A percentile compares a stretch with the other conserved stretches of the same genome.
Evolutionary conservation across 108 stramenopile species (phyloP).

Genomic region (Bacterosira constricta): DNA sequence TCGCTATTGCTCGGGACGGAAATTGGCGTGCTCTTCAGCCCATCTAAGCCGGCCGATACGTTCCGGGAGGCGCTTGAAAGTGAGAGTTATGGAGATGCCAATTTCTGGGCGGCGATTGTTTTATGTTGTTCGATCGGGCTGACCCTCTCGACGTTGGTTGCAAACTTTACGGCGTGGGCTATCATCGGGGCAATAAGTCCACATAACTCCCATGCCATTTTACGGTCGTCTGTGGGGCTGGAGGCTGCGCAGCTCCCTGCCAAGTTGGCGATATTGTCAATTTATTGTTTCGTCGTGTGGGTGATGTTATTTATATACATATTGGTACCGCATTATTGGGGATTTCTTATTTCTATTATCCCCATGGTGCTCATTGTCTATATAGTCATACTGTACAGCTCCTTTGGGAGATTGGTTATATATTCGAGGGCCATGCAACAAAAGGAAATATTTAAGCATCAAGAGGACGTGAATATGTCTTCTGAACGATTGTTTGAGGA

Average conservation of each 20-base stretch:
- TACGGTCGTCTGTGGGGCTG: constrained; percentile 61
- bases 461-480: constrained; percentile 27
- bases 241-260: constrained; percentile 69
- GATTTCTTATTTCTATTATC: constrained; percentile 17
- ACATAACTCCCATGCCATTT: constrained; percentile 63
- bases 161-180: constrained; percentile 58
- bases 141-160: constrained; percentile 59
- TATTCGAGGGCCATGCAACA: constrained; percentile 65
- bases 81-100: constrained; percentile 26
- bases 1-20: constrained; percentile 63
- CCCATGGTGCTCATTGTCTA: constrained; percentile 47
- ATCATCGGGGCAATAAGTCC: constrained; percentile 44
- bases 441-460: constrained; percentile 43
- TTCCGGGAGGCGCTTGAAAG: constrained; percentile 49
- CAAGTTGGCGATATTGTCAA: constrained; percentile 57
- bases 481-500: constrained; percentile 14
- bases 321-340: constrained; percentile 42
- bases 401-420: constrained; percentile 73
- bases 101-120: constrained; percentile 63
- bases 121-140: constrained; percentile 57
- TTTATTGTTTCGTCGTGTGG: constrained; percentile 64
- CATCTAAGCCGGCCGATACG: constrained; percentile 39
- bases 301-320: constrained; percentile 60
- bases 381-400: constrained; percentile 51
- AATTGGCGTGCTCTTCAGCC: constrained; percentile 59